Percentiles rank a stretch among this genome's conserved stretches.
These are phyloP conservation scores for Suillus alpinus DNA, from an alignment of 768 basidiomycete genomes.

Conservation along the genomic window DNA sequence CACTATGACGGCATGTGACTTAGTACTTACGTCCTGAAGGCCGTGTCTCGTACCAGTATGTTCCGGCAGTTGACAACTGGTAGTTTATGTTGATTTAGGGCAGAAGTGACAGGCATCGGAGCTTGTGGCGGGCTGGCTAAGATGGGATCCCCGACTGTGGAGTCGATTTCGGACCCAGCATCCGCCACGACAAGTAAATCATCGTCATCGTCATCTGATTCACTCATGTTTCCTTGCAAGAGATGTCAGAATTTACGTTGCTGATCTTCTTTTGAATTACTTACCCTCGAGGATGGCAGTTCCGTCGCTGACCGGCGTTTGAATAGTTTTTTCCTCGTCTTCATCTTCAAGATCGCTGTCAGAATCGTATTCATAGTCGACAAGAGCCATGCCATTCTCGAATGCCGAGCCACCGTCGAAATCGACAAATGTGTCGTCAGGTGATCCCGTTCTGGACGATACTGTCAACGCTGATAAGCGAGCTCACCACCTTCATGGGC, in stretches of 20 bases:
- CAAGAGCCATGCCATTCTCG: constrained; percentile 7
- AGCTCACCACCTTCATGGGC: neutral
- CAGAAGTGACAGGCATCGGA: constrained; percentile 6
- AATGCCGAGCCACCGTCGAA: constrained; percentile 11
- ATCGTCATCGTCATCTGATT: neutral
- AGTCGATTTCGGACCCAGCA: constrained; percentile 7
- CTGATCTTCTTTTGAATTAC: neutral
- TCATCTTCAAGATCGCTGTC: constrained; percentile 36
- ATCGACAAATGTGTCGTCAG: constrained; percentile 13
- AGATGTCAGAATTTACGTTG: neutral
- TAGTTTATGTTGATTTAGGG: neutral
- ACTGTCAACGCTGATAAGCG: constrained; percentile 10
- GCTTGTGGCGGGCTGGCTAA: neutral
- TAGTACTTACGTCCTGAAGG: constrained; percentile 28
- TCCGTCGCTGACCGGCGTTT: neutral
- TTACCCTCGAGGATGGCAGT: neutral
- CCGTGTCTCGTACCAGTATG: constrained; percentile 23
- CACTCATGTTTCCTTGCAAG: constrained; percentile 11
- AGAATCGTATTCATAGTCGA: constrained; percentile 30
- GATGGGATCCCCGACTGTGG: neutral
- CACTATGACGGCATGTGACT: too few species aligned
- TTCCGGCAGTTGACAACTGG: constrained; percentile 20
- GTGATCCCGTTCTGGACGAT: constrained; percentile 9
- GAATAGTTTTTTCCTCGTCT: neutral
- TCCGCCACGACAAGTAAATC: constrained; percentile 3